Conservation (phyloP, 139 green algal genomes). For the Chlorella sp. region DNA sequence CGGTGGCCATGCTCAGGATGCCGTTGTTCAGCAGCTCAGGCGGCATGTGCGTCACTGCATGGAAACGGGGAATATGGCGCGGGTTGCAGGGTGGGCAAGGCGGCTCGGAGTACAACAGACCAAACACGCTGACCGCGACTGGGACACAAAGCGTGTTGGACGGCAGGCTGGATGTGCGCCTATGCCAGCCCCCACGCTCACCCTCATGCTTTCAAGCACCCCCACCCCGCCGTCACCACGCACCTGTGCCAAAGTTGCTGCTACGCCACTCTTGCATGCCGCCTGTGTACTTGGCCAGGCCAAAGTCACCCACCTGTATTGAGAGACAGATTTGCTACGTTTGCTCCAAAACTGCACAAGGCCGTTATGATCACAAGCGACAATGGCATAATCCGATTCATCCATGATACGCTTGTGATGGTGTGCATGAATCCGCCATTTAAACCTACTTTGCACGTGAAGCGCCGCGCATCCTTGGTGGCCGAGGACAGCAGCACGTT, state of each 20-base stretch:
- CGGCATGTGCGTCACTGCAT: constrained; percentile 28
- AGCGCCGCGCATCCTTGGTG: constrained; percentile 12
- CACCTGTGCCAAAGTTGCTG: constrained; percentile 11
- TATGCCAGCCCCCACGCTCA: no score
- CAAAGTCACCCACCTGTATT: constrained; percentile 24
- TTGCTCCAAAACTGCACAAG: no score
- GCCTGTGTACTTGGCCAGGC: background rate
- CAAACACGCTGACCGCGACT: background rate
- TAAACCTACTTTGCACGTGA: constrained; percentile 11
- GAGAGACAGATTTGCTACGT: no score
- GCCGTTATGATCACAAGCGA: no score
- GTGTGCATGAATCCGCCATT: no score
- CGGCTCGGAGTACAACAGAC: background rate
- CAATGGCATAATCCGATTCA: no score
- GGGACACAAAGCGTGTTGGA: background rate
- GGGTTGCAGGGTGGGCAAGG: background rate
- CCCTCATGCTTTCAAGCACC: no score
- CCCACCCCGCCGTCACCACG: no score
- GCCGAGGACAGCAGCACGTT: constrained; percentile 18
- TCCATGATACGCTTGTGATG: no score
- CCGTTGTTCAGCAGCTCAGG: constrained; percentile 9
- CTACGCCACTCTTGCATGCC: background rate
- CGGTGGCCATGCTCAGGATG: background rate
- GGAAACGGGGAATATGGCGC: no score
- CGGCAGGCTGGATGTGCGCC: no score